A percentile compares a stretch with the other conserved stretches of the same genome.
phyloP scores from a whole-genome alignment of 2,329 filamentous ascomycete genomes.

The Macrophomina pseudophaseolina region DNA sequence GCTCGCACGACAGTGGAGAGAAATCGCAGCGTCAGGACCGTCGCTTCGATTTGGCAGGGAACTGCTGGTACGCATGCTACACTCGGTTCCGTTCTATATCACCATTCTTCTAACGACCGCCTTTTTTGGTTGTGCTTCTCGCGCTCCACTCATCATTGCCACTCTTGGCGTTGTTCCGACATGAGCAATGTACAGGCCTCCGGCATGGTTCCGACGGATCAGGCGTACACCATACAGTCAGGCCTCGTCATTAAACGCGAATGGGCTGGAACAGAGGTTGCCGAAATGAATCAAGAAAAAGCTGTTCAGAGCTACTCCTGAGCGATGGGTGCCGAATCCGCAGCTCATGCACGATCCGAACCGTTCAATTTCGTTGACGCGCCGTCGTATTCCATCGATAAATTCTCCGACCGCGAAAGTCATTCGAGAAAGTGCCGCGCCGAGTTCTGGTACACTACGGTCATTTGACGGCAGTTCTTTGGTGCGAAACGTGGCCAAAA shows the following conservation, averaged over 20 bases:
- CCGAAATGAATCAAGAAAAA: not conserved
- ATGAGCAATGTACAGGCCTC: not conserved
- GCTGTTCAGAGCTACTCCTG: not conserved
- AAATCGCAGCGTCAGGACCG: not conserved
- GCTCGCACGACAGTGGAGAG: conserved; percentile 10
- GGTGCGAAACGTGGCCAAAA: not conserved
- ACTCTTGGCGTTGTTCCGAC: not conserved
- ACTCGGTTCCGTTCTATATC: not conserved
- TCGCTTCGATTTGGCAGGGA: not conserved
- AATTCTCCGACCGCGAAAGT: not conserved
- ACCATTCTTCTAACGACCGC: not conserved
- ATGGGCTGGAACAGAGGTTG: not conserved
- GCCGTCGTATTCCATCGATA: not conserved
- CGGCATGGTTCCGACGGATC: not conserved
- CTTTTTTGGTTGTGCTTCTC: not conserved
- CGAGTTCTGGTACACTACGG: conserved; percentile 14
- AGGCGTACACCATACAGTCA: not conserved
- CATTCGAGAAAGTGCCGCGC: conserved; percentile 2
- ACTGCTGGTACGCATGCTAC: not conserved
- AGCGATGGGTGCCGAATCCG: not conserved
- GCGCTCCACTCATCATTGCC: not conserved
- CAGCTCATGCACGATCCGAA: not conserved
- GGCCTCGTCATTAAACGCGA: conserved; percentile 1
- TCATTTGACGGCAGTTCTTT: not conserved
- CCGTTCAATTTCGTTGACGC: not conserved